Percentiles rank a stretch among this genome's conserved stretches.
These are phyloP conservation scores for Aspergillus pseudotamarii DNA, from an alignment of 2,329 filamentous ascomycete genomes.

Conservation along the genomic window DNA sequence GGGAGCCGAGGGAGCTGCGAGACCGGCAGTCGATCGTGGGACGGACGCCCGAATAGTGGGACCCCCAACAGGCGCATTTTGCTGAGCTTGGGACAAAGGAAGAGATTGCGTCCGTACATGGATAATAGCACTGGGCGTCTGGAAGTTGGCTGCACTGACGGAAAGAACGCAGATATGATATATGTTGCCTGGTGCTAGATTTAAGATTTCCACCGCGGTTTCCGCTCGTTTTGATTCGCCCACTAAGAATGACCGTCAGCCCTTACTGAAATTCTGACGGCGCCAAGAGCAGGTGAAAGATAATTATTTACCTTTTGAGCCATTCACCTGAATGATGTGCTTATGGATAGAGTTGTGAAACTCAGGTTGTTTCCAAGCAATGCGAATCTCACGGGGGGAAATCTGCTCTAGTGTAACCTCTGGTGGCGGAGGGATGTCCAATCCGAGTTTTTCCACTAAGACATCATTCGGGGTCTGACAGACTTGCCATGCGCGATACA, in stretches of 20 bases:
- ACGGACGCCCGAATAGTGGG: conserved; percentile 57
- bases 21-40: conserved; percentile 55
- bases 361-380: conserved; percentile 84
- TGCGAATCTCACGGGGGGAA: conserved; percentile 79
- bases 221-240: conserved; percentile 81
- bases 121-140: conserved; percentile 82
- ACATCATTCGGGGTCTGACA: conserved; percentile 88
- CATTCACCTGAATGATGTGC: conserved; percentile 91
- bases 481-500: conserved; percentile 84
- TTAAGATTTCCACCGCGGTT: conserved; percentile 87
- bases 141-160: conserved; percentile 88
- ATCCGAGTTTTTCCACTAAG: conserved; percentile 84
- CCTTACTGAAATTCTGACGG: conserved; percentile 4
- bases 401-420: conserved; percentile 90
- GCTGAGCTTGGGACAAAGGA: conserved; percentile 38
- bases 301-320: conserved; percentile 69
- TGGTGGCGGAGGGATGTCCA: conserved; percentile 89
- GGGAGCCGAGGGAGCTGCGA: conserved; percentile 63
- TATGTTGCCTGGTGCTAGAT: conserved; percentile 81
- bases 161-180: conserved; percentile 94
- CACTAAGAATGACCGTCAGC: conserved; percentile 54
- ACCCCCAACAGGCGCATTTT: conserved; percentile 35
- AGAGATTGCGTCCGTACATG: conserved; percentile 74
- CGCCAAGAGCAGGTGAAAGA: conserved; percentile 1
- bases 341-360: conserved; percentile 72